Percentiles rank a stretch among this genome's conserved stretches.
These are phyloP conservation scores for Neofusicoccum laricinum DNA, from an alignment of 2,329 filamentous ascomycete species.

Conservation along the genomic window DNA sequence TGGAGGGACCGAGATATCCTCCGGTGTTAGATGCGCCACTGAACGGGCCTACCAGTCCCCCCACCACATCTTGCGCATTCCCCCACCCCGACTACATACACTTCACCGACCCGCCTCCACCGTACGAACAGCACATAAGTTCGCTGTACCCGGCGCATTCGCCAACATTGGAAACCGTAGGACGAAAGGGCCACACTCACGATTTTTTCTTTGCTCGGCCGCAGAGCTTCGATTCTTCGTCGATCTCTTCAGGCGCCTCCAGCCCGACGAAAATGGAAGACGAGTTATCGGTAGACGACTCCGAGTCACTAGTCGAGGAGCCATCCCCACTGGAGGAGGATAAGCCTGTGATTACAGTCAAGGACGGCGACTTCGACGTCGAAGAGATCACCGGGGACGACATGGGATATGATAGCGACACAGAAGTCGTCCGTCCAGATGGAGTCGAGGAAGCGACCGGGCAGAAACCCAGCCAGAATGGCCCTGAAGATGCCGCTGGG, in stretches of 20 bases:
- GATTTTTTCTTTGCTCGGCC: conserved; percentile 37
- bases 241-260: conserved; percentile 34
- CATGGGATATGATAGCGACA: conserved; percentile 36
- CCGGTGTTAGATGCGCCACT: conserved; percentile 27
- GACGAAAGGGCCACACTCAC: conserved; percentile 33
- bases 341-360: conserved; percentile 18
- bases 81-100: neutral
- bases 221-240: conserved; percentile 34
- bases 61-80: conserved; percentile 33
- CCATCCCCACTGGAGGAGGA: conserved; percentile 20
- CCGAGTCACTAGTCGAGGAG: conserved; percentile 22
- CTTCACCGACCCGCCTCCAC: conserved; percentile 31
- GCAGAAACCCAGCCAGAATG: conserved; percentile 26
- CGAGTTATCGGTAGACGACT: conserved; percentile 28
- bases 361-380: conserved; percentile 38
- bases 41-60: conserved; percentile 35
- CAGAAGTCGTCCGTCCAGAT: conserved; percentile 44
- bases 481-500: conserved; percentile 28
- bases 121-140: conserved; percentile 33
- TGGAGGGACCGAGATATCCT: conserved; percentile 31
- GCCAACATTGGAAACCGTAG: conserved; percentile 36
- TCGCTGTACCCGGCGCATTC: conserved; percentile 30
- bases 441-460: conserved; percentile 43
- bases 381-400: conserved; percentile 41
- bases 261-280: conserved; percentile 33